Evolutionary conservation across 1,284 basidiomycete genomes (phyloP).

Genomic region (Cutaneotrichosporon sp.): DNA sequence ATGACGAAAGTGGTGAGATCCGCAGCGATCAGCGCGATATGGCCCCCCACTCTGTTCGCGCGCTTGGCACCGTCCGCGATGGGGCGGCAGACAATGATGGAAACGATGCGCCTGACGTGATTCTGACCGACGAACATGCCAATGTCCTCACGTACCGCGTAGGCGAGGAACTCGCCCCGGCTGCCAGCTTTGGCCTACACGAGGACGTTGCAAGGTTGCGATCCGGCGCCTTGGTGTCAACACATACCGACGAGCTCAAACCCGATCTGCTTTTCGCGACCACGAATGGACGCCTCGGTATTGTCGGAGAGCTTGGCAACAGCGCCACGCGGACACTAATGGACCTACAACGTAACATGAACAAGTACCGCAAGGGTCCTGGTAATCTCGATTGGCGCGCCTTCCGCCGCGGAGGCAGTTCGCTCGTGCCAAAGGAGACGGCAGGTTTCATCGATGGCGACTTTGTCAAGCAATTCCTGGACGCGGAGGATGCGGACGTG

Average conservation of each 20-base stretch:
- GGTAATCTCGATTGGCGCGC: slow-evolving; percentile 62
- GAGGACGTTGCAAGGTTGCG: slow-evolving; percentile 49
- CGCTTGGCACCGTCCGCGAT: slow-evolving; percentile 40
- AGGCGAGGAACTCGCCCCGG: slow-evolving; percentile 39
- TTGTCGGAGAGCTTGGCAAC: slow-evolving; percentile 63
- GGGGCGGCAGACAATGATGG: slow-evolving; percentile 47
- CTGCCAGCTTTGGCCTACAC: slow-evolving; percentile 49
- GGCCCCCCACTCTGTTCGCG: slow-evolving; percentile 59
- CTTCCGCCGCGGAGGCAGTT: slow-evolving; percentile 62
- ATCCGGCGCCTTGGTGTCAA: slow-evolving; percentile 29
- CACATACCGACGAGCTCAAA: slow-evolving; percentile 27
- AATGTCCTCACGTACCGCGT: slow-evolving; percentile 63
- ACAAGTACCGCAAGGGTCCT: slow-evolving; percentile 55
- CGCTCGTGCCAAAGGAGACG: slow-evolving; percentile 54
- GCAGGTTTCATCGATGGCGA: slow-evolving; percentile 84
- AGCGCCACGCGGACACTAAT: slow-evolving; percentile 62
- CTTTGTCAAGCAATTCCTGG: slow-evolving; percentile 68
- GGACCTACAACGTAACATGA: slow-evolving; percentile 72
- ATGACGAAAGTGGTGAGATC: slow-evolving; percentile 53
- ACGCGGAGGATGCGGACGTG: slow-evolving; percentile 21
- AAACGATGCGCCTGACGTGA: too few relatives aligned
- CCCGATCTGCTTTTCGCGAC: slow-evolving; percentile 73
- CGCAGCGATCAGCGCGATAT: slow-evolving; percentile 68
- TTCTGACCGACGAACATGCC: slow-evolving; percentile 52
- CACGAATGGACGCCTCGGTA: slow-evolving; percentile 70